Evolutionary conservation across 1,139 yeast species (phyloP).

Genomic region (Saccharomyces hybrid): DNA sequence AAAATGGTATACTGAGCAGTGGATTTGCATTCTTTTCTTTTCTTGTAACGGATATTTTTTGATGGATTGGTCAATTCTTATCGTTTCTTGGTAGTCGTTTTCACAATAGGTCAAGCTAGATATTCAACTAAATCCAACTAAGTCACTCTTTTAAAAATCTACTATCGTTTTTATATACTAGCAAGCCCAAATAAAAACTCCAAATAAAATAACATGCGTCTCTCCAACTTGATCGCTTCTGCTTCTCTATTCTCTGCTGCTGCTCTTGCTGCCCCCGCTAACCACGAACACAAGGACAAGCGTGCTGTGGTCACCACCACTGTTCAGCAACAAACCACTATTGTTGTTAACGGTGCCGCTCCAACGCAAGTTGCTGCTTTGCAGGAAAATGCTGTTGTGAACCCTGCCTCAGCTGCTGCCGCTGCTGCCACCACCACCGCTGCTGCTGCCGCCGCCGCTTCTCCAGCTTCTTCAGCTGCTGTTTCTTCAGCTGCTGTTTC

Average conservation of each 20-base stretch:
- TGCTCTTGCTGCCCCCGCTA: slow-evolving; percentile 35
- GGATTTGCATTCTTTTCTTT: background rate
- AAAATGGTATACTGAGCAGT: background rate
- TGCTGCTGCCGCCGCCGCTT: slow-evolving; percentile 11
- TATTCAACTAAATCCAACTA: slow-evolving; percentile 3
- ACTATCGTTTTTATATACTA: slow-evolving; percentile 1
- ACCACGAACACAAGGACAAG: slow-evolving; percentile 43
- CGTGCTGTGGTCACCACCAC: slow-evolving; percentile 41
- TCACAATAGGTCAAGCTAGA: background rate
- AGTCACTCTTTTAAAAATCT: slow-evolving; percentile 3
- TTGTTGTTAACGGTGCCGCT: slow-evolving; percentile 27
- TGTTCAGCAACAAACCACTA: slow-evolving; percentile 36
- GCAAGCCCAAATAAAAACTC: background rate
- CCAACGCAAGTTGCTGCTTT: slow-evolving; percentile 12
- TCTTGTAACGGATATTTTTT: background rate
- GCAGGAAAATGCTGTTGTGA: slow-evolving; percentile 15
- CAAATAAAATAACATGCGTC: slow-evolving; percentile 26
- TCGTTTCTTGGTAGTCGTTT: background rate
- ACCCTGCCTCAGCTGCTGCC: slow-evolving; percentile 9
- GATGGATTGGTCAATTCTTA: background rate
- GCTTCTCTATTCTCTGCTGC: slow-evolving; percentile 33
- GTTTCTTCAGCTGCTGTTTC: slow-evolving; percentile 17
- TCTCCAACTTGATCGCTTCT: slow-evolving; percentile 31
- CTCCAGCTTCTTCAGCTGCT: slow-evolving; percentile 16
- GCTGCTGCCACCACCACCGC: slow-evolving; percentile 20